phyloP scores from a whole-genome alignment of 805 yeast species.

The Saccharomycopsis sp. region DNA sequence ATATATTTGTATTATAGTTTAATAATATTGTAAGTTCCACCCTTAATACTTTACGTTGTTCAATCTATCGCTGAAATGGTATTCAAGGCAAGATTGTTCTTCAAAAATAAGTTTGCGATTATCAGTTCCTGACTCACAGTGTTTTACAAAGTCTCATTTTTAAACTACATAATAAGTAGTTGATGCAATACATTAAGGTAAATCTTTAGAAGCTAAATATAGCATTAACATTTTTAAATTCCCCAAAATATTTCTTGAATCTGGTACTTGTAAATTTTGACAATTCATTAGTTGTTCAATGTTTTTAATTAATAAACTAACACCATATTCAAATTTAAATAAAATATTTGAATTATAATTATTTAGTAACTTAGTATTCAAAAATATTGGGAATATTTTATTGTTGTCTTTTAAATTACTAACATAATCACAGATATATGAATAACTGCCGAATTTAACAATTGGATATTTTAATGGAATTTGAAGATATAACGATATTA shows the following conservation, averaged over 20 bases:
- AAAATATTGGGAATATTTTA: constrained; percentile 37
- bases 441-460: constrained; percentile 35
- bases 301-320: constrained; percentile 35
- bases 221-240: constrained; percentile 23
- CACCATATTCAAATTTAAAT: constrained; percentile 40
- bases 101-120: too few relatives aligned
- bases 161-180: too few relatives aligned
- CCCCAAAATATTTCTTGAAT: constrained; percentile 26
- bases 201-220: constrained; percentile 13
- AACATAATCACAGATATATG: constrained; percentile 39
- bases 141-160: too few relatives aligned
- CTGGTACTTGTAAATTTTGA: constrained; percentile 24
- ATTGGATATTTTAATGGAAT: constrained; percentile 41
- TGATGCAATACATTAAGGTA: too few relatives aligned
- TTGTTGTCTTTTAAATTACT: constrained; percentile 29
- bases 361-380: constrained; percentile 27
- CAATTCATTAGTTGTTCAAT: constrained; percentile 34
- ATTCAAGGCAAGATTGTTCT: neutral
- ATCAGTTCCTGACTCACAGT: too few relatives aligned
- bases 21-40: too few relatives aligned
- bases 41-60: too few relatives aligned
- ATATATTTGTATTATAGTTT: neutral
- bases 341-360: constrained; percentile 19
- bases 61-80: too few relatives aligned
- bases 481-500: constrained; percentile 31